phyloP scores from a whole-genome alignment of 768 basidiomycete genomes.

The Candolleomyces eurysporus region DNA sequence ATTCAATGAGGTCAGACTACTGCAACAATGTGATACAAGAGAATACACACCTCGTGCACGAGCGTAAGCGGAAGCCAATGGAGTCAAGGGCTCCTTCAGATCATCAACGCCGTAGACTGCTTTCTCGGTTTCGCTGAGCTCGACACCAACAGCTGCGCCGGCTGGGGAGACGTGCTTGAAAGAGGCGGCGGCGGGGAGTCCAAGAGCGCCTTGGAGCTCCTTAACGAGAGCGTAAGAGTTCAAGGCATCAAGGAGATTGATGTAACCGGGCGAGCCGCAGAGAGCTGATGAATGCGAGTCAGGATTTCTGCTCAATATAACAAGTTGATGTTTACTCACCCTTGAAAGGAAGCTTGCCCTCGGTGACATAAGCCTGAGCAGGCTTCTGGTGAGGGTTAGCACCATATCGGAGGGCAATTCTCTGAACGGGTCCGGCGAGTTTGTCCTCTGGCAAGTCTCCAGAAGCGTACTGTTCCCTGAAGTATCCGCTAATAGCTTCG shows the following conservation, averaged over 20 bases:
- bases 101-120: slow-evolving; percentile 97
- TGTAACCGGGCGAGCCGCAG: slow-evolving; percentile 94
- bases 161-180: slow-evolving; percentile 99
- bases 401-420: slow-evolving; percentile 87
- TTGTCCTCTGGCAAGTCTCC: slow-evolving; percentile 64
- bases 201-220: slow-evolving; percentile 84
- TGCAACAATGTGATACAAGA: neutral
- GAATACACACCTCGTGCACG: slow-evolving; percentile 76
- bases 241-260: slow-evolving; percentile 95
- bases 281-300: slow-evolving; percentile 54
- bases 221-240: slow-evolving; percentile 96
- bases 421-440: slow-evolving; percentile 71
- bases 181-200: slow-evolving; percentile 92
- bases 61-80: slow-evolving; percentile 91
- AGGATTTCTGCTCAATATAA: neutral
- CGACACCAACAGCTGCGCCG: slow-evolving; percentile 89
- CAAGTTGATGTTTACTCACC: slow-evolving; percentile 40
- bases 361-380: slow-evolving; percentile 90
- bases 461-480: slow-evolving; percentile 92
- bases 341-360: slow-evolving; percentile 91
- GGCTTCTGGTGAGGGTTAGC: slow-evolving; percentile 99
- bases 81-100: slow-evolving; percentile 84
- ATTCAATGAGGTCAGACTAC: slow-evolving; percentile 5
- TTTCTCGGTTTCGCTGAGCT: slow-evolving; percentile 80
- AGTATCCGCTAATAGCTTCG: slow-evolving; percentile 93